Percentiles rank a stretch among this genome's conserved stretches.
Conservation (phyloP, 2,329 filamentous ascomycete genomes). For the Exutisphaerella laricina region DNA sequence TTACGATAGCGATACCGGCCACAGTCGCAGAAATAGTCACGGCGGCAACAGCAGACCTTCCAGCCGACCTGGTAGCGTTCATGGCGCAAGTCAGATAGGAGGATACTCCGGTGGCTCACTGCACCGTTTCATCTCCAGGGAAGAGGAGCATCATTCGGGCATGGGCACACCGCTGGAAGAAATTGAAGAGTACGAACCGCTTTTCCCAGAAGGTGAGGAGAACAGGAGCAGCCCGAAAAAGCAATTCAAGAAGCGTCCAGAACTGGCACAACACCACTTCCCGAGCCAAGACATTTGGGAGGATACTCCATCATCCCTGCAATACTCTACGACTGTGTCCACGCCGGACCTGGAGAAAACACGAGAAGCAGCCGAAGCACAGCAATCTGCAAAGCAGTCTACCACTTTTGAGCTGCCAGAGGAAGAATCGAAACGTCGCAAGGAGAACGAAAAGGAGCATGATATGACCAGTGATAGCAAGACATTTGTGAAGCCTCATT, state of each 20-base stretch:
- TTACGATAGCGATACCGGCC: conserved; percentile 42
- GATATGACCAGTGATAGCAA: conserved; percentile 41
- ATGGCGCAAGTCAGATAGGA: conserved; percentile 22
- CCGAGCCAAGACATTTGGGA: conserved; percentile 97
- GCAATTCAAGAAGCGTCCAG: conserved; percentile 52
- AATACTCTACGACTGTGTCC: conserved; percentile 71
- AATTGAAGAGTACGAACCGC: conserved; percentile 88
- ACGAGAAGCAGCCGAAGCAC: conserved; percentile 27
- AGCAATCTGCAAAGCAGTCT: conserved; percentile 26
- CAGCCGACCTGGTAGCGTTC: conserved; percentile 57
- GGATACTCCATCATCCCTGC: conserved; percentile 80
- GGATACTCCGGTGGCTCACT: conserved; percentile 47
- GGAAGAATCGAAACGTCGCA: conserved; percentile 47
- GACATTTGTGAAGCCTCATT: conserved; percentile 53
- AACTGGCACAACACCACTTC: conserved; percentile 57
- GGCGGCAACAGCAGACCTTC: conserved; percentile 57
- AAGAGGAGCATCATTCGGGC: conserved; percentile 43
- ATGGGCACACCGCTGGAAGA: conserved; percentile 69
- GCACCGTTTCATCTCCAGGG: conserved; percentile 50
- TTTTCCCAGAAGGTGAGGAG: conserved; percentile 69
- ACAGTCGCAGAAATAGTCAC: conserved; percentile 47
- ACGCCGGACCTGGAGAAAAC: conserved; percentile 56
- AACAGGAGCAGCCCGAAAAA: conserved; percentile 49
- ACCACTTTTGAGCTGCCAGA: conserved; percentile 42
- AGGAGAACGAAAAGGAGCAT: conserved; percentile 23